A percentile compares a stretch with the other conserved stretches of the same genome.
Evolutionary conservation across 2,329 filamentous ascomycete species (phyloP).

Genomic region (Calonectria hongkongensis): DNA sequence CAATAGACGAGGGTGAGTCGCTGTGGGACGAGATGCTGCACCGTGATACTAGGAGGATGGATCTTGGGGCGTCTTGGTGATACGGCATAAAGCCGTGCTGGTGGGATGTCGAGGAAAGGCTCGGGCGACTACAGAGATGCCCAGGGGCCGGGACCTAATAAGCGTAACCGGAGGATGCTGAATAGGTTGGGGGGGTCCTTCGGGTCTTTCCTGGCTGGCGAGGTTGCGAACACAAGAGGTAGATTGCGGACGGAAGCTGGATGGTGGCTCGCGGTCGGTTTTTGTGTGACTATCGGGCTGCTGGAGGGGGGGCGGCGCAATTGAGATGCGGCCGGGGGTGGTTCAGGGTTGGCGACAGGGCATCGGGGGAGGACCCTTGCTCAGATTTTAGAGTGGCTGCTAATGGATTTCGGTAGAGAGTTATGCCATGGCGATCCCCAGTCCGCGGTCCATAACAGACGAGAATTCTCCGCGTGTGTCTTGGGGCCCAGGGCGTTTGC

Average conservation of each 20-base stretch:
- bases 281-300: conserved; percentile 70
- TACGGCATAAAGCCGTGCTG: conserved; percentile 70
- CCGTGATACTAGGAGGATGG: conserved; percentile 70
- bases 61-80: conserved; percentile 66
- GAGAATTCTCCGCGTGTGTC: conserved; percentile 63
- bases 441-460: conserved; percentile 53
- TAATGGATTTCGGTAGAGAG: conserved; percentile 59
- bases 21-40: conserved; percentile 72
- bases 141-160: conserved; percentile 57
- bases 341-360: conserved; percentile 63
- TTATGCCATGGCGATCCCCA: conserved; percentile 58
- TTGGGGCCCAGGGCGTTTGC: conserved; percentile 51
- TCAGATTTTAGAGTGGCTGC: conserved; percentile 61
- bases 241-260: conserved; percentile 58
- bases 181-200: conserved; percentile 49
- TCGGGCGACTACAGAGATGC: conserved; percentile 67
- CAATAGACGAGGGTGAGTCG: conserved; percentile 59
- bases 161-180: conserved; percentile 54
- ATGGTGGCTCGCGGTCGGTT: conserved; percentile 66
- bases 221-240: conserved; percentile 57
- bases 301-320: conserved; percentile 59
- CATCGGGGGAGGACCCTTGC: conserved; percentile 59
- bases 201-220: conserved; percentile 53
- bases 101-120: conserved; percentile 65
- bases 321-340: conserved; percentile 66